phyloP scores from a whole-genome alignment of 208 protist species.

The Leishmania tropica region DNA sequence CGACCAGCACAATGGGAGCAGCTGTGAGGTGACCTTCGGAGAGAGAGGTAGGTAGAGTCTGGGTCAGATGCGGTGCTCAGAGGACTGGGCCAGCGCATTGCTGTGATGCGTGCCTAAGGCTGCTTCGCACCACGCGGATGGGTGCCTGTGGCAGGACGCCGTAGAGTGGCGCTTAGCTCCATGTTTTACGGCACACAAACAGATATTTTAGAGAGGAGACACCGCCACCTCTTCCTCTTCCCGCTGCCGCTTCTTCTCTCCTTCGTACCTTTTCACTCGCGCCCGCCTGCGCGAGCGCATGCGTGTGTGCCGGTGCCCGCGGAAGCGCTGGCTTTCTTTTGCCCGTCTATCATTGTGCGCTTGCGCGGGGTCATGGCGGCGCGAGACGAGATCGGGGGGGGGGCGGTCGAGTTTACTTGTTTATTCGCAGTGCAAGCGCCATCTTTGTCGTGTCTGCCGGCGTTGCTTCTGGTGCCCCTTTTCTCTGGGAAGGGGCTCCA shows the following conservation, averaged over 20 bases:
- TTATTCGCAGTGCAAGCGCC: not conserved
- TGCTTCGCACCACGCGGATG: not conserved
- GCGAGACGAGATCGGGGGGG: too few relatives aligned
- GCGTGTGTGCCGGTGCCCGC: too few relatives aligned
- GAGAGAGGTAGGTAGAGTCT: not conserved
- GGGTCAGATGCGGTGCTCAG: not conserved
- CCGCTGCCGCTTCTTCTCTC: too few relatives aligned
- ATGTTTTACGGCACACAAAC: not conserved
- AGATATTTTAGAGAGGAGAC: not conserved
- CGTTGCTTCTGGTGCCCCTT: not conserved
- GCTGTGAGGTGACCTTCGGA: not conserved
- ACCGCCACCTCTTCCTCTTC: too few relatives aligned
- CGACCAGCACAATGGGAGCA: not conserved
- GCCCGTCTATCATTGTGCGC: too few relatives aligned
- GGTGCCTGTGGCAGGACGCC: not conserved
- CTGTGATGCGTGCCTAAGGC: not conserved
- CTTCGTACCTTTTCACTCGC: too few relatives aligned
- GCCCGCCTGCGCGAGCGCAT: too few relatives aligned
- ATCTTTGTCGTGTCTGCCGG: not conserved
- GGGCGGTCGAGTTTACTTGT: not conserved
- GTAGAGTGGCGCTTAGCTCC: not conserved
- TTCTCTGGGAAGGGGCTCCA: not conserved
- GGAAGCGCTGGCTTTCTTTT: too few relatives aligned
- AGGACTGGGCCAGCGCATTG: not conserved
- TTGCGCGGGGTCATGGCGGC: not conserved